Evolutionary conservation across 495 filamentous ascomycete species (phyloP).

Genomic region (Geoglossum glabrum): DNA sequence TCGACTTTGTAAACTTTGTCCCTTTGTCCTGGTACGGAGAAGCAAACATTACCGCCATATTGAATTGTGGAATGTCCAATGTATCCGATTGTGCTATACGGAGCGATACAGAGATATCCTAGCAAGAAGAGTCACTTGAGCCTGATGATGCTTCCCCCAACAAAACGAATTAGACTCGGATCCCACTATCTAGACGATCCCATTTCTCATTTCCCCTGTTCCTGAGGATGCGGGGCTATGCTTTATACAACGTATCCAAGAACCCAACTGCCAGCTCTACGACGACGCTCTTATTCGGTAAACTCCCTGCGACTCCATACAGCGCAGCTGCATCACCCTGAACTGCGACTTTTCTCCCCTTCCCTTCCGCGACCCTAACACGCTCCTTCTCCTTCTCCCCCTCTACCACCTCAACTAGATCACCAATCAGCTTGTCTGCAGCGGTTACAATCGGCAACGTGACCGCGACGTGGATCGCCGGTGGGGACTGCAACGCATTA

Average conservation of each 20-base stretch:
- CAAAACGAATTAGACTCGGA: too few relatives aligned
- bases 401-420: slow-evolving; percentile 61
- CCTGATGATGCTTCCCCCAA: too few relatives aligned
- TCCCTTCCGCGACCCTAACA: slow-evolving; percentile 49
- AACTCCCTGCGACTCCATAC: slow-evolving; percentile 85
- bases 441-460: slow-evolving; percentile 67
- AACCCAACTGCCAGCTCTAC: slow-evolving; percentile 79
- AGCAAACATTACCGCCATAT: too few relatives aligned
- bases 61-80: too few relatives aligned
- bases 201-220: neutral
- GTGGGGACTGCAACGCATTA: slow-evolving; percentile 77
- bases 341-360: slow-evolving; percentile 40
- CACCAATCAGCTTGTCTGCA: slow-evolving; percentile 56
- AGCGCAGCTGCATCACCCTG: slow-evolving; percentile 64
- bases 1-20: neutral
- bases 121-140: too few relatives aligned
- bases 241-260: slow-evolving; percentile 90
- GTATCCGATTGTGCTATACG: too few relatives aligned
- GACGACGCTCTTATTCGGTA: slow-evolving; percentile 90
- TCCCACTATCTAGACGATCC: too few relatives aligned
- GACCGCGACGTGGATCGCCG: slow-evolving; percentile 93
- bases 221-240: slow-evolving; percentile 25
- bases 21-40: too few relatives aligned
- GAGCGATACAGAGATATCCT: too few relatives aligned
- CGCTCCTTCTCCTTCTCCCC: slow-evolving; percentile 48